These are phyloP conservation scores for Pseudoscleropodium purum DNA, from an alignment of 225 moss, liverwort and hornwort genomes.

Conservation along the genomic window DNA sequence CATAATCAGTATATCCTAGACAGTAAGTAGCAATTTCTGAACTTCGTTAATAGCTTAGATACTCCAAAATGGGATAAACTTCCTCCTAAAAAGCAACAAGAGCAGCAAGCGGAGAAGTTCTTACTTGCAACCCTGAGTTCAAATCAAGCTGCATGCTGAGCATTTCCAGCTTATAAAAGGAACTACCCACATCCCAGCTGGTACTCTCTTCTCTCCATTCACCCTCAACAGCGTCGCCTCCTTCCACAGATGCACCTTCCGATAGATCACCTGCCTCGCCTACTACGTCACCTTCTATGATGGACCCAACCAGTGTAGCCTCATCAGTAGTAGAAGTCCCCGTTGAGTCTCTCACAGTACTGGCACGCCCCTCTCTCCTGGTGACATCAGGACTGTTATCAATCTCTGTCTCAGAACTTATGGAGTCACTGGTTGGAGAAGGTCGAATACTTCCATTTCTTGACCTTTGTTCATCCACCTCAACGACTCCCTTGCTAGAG, in stretches of 20 bases:
- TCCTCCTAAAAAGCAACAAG: not conserved
- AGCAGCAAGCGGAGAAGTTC: not conserved
- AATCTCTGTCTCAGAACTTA: constrained; percentile 11
- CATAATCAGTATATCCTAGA: not conserved
- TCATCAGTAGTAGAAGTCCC: constrained; percentile 13
- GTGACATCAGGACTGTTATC: constrained; percentile 14
- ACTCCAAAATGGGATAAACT: not conserved
- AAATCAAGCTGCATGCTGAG: constrained; percentile 60
- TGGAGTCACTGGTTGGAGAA: constrained; percentile 14
- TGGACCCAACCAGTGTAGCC: constrained; percentile 17
- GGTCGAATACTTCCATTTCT: constrained; percentile 21
- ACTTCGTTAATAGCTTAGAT: not conserved
- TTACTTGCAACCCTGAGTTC: constrained; percentile 51
- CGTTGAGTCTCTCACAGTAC: constrained; percentile 11
- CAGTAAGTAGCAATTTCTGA: not conserved
- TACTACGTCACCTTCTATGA: constrained; percentile 6
- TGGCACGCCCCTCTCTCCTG: constrained; percentile 12
- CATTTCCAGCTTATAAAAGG: constrained; percentile 65
- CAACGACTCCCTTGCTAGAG: constrained; percentile 10
- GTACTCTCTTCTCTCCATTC: constrained; percentile 44
- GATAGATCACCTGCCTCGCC: constrained; percentile 35
- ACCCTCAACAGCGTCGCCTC: constrained; percentile 29
- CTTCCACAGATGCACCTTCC: constrained; percentile 31
- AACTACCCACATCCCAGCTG: constrained; percentile 38
- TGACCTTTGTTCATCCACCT: constrained; percentile 24